phyloP scores from a whole-genome alignment of 768 basidiomycete genomes.

The Leccinum truebloodii region DNA sequence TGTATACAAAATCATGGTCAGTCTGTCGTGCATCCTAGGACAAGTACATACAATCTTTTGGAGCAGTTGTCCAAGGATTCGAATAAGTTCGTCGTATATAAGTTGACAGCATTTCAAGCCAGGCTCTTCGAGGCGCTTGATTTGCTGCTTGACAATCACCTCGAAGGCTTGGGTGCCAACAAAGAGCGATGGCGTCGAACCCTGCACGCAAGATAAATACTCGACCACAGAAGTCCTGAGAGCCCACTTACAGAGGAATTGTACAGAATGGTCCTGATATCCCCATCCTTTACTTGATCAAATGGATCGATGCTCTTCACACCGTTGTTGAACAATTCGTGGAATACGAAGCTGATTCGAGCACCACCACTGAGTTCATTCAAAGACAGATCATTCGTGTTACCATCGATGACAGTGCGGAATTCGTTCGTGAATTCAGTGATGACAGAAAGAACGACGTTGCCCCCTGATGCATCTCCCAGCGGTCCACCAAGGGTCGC shows the following conservation, averaged over 20 bases:
- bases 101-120: conserved; percentile 91
- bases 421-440: conserved; percentile 98
- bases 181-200: conserved; percentile 94
- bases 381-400: conserved; percentile 90
- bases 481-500: conserved; percentile 80
- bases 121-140: conserved; percentile 94
- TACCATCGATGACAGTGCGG: conserved; percentile 95
- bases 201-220: conserved; percentile 44
- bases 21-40: background rate
- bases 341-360: conserved; percentile 98
- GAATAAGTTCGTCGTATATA: conserved; percentile 96
- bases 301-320: conserved; percentile 97
- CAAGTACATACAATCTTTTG: conserved; percentile 73
- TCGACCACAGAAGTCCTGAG: background rate
- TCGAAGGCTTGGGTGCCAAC: conserved; percentile 98
- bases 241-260: conserved; percentile 83
- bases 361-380: conserved; percentile 99
- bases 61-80: conserved; percentile 92
- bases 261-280: conserved; percentile 94
- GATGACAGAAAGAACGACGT: conserved; percentile 94
- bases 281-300: conserved; percentile 98
- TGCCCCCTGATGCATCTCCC: conserved; percentile 84
- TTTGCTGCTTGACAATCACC: conserved; percentile 98
- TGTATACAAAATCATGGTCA: conserved; percentile 34
- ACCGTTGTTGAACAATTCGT: conserved; percentile 97